Base-by-base conservation (phyloP, 306 rosid genomes). In the Trichosanthes truncata region DNA sequence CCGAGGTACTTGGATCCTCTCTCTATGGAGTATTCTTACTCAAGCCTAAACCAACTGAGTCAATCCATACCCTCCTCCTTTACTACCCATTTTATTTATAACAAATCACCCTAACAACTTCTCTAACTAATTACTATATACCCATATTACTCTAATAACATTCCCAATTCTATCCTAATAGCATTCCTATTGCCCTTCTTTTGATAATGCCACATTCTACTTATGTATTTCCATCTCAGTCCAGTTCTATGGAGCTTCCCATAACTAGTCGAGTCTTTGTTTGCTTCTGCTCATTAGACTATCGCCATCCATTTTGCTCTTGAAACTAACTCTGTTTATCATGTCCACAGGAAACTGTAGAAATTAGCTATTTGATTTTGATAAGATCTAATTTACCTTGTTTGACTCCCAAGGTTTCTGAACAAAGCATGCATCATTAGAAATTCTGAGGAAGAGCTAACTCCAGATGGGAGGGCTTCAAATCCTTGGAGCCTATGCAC, bases 401-500 rank as follows among this genome's bases (percentile, higher is more conserved):
- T 77, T 33, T 45, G 77, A 69, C 41, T 76, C 31, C 10, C 49
- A 40, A 84, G 87, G 80, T 89, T 78, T 15, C 77, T 88, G 55
- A 87, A 87, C 84, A 87, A 89, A 83, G 93, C 93, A 40, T 89
- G 93, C 81, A 55, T 86, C 7, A 80, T 81, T 41, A 84, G 26
- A 23, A 77, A 83, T 59, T 83, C 77, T 0, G 79, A 69, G 29
- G 60, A 66, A 43, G 68, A 41, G 35, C 38, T 79, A 17, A 84
- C 77, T 45, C 73, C 79, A 25, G 89, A 84, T 36, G 85, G 86
- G 82, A 78, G 63, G 9, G 80, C 83, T 77, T 77, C 81, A 31
- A 74, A 87, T 31, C 87, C 91, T 31, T 84, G 88, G 93, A 86
- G 65, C 66, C 73, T 84, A 35, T 89, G 93, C 87, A 83, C 90